Base-by-base conservation (phyloP, 2,329 filamentous ascomycete species). In the Ophiostoma angusticollis region DNA sequence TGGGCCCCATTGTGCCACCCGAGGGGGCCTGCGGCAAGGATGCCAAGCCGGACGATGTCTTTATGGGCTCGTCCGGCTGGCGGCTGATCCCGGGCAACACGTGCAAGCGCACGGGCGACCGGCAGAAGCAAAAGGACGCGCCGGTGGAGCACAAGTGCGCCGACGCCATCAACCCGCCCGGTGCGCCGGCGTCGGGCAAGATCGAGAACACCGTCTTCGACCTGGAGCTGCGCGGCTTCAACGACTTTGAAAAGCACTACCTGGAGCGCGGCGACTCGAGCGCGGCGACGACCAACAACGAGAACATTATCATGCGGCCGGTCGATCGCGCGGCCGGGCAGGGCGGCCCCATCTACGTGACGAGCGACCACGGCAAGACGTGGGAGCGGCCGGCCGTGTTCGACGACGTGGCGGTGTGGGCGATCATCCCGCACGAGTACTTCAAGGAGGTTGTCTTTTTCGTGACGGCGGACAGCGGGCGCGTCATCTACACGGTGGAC, bases 391-490 rank as follows among this genome's bases (percentile, higher is more conserved):
- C 63, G 12, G 53, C 69, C 38, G 77, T 78, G 31, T 69, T 93
- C 3, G 67, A 82, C 41, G 74, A 75, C 23, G 75, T 87, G 48
- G 65, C 75, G 3, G 74, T 96, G 41, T 63, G 70, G 31, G 67
- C 63, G 16, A 84, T 98, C 47, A 71, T 80, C 41, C 82, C 81
- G 18, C 85, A 98, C 54, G 68, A 68, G 34, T 82, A 86, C 59
- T 80, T 84, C 58, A 85, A 83, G 51, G 85, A 95, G 53, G 72
- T 78, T 29, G 82, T 91, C 21, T 98, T 84, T 58, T 86, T 98
- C 60, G 67, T 93, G 21, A 93, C 87, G 0, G 58, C 65, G n/a
- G n/a, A n/a, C 0, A 63, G 66, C 2, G 55, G 56, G 9, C 73
- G 78, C 40, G 78, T 91, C 1, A 80, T 78, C 50, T 95, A 93